Percentiles rank a stretch among this genome's conserved stretches.
Conservation (phyloP, 495 filamentous ascomycete genomes). For the Filosporella fistucella region DNA sequence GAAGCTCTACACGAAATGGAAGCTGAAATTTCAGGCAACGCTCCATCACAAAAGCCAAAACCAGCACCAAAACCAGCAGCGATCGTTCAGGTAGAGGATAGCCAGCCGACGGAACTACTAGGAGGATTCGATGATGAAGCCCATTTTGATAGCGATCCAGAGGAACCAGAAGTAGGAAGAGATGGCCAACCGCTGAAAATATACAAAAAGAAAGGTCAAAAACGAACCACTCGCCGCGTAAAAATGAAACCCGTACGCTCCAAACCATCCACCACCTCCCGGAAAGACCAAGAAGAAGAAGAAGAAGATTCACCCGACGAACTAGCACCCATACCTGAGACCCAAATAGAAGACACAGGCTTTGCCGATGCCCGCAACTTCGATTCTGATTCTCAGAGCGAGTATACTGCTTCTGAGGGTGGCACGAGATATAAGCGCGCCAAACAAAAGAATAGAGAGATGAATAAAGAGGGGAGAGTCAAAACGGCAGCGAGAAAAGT, state of each 20-base stretch:
- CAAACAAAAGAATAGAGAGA: conserved; percentile 29
- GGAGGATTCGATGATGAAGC: conserved; percentile 58
- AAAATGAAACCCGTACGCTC: conserved; percentile 55
- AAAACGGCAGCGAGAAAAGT: conserved; percentile 59
- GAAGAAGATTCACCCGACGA: conserved; percentile 26
- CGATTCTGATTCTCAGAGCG: conserved; percentile 32
- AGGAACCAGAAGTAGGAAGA: conserved; percentile 23
- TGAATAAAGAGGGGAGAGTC: conserved; percentile 40
- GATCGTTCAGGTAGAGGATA: conserved; percentile 55
- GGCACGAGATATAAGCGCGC: conserved; percentile 24
- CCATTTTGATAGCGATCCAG: conserved; percentile 44
- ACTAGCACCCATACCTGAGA: conserved; percentile 36
- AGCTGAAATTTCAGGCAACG: conserved; percentile 12
- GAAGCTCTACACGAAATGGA: conserved; percentile 82
- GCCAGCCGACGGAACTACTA: conserved; percentile 49
- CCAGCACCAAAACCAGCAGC: conserved; percentile 16
- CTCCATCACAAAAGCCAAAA: conserved; percentile 9
- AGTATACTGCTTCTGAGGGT: conserved; percentile 23
- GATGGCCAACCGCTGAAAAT: conserved; percentile 49
- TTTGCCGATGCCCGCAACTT: conserved; percentile 27
- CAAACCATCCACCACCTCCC: conserved; percentile 27
- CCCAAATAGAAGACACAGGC: conserved; percentile 29
- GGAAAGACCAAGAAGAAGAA: conserved; percentile 4
- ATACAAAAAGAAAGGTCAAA: conserved; percentile 92
- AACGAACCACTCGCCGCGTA: conserved; percentile 75